Percentiles rank a stretch among this genome's conserved stretches.
These are phyloP conservation scores for Oxytropis ochrocephala DNA, from an alignment of 306 rosid genomes.

Conservation along the genomic window DNA sequence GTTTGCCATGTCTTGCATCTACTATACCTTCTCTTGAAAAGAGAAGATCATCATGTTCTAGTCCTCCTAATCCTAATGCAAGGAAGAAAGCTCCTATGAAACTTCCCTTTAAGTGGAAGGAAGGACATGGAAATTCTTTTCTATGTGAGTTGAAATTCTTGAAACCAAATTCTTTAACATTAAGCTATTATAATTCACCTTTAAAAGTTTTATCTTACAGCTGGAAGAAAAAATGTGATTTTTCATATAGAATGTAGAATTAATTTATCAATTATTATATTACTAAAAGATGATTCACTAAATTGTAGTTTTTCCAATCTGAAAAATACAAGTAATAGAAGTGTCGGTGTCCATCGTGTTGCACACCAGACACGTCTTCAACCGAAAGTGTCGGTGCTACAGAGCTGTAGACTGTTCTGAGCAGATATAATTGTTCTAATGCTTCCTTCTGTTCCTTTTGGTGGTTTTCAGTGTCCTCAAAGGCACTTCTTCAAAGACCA, in stretches of 20 bases:
- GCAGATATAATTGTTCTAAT: not conserved
- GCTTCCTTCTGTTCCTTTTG: not conserved
- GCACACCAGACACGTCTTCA: too few species aligned
- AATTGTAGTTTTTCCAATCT: not conserved
- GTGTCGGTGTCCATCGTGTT: too few species aligned
- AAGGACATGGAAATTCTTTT: slow-evolving; percentile 53
- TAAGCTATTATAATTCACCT: not conserved
- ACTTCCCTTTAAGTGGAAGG: slow-evolving; percentile 67
- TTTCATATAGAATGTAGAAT: not conserved
- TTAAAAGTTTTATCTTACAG: not conserved
- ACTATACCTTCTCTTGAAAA: slow-evolving; percentile 59
- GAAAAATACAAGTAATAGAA: too few species aligned
- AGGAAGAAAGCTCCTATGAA: slow-evolving; percentile 61
- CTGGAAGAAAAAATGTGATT: not conserved
- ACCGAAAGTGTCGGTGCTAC: too few species aligned
- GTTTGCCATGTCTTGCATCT: slow-evolving; percentile 89
- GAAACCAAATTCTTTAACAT: not conserved
- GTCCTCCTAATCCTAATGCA: slow-evolving; percentile 78
- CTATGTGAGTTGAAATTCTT: slow-evolving; percentile 51
- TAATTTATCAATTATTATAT: slow-evolving; percentile 2
- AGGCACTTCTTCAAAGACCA: slow-evolving; percentile 73
- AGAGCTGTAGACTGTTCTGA: not conserved
- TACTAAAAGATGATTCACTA: not conserved
- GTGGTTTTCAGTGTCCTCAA: slow-evolving; percentile 77
- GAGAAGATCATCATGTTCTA: slow-evolving; percentile 66